These are phyloP conservation scores for Phialophora tarda DNA, from an alignment of 2,329 filamentous ascomycete species.

Conservation along the genomic window DNA sequence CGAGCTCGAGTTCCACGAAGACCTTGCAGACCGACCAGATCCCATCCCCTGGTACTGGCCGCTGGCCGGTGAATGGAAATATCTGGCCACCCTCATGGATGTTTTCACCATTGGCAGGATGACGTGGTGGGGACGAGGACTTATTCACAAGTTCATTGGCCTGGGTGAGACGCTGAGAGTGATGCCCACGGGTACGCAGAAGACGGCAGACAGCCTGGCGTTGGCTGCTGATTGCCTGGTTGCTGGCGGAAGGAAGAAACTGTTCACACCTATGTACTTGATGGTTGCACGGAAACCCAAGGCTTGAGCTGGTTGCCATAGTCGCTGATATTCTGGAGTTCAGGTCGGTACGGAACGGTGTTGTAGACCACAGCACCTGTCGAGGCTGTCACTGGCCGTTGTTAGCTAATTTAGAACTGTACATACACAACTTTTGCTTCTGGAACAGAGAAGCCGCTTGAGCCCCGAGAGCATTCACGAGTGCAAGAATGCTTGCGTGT, in stretches of 20 bases:
- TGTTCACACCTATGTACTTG: slow-evolving; percentile 99
- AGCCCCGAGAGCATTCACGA: not conserved
- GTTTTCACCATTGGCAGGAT: slow-evolving; percentile 77
- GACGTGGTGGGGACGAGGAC: slow-evolving; percentile 79
- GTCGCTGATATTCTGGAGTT: not conserved
- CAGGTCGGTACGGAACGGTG: not conserved
- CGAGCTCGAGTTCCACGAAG: slow-evolving; percentile 79
- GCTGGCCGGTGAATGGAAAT: slow-evolving; percentile 79
- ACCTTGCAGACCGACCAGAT: slow-evolving; percentile 78
- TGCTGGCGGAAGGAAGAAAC: slow-evolving; percentile 80
- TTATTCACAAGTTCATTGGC: slow-evolving; percentile 78
- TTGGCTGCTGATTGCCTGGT: slow-evolving; percentile 83
- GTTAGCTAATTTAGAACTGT: slow-evolving; percentile 15
- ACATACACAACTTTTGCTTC: slow-evolving; percentile 4
- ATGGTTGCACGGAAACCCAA: slow-evolving; percentile 89
- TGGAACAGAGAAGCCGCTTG: not conserved
- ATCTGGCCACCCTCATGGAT: slow-evolving; percentile 80
- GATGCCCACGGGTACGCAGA: slow-evolving; percentile 83
- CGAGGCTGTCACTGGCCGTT: not conserved
- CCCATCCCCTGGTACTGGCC: slow-evolving; percentile 92
- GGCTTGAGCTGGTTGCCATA: slow-evolving; percentile 19
- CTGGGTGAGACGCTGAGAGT: slow-evolving; percentile 74
- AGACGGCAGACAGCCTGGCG: slow-evolving; percentile 90
- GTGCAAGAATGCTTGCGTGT: not conserved
- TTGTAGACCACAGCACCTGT: not conserved